Conservation (phyloP, 352 stramenopile genomes). For the Globisporangium parvum region DNA sequence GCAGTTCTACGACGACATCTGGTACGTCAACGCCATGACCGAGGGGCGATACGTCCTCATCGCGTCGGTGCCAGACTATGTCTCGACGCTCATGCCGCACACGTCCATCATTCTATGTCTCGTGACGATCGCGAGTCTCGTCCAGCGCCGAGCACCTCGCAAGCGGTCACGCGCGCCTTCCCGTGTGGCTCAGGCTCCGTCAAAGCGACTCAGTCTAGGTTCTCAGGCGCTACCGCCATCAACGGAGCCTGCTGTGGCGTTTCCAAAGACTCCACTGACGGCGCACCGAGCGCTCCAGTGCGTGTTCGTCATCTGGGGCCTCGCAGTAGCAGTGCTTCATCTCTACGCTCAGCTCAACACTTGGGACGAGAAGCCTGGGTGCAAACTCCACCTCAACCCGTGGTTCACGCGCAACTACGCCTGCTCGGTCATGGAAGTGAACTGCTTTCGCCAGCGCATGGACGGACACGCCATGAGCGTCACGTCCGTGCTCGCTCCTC, state of each 20-base stretch:
- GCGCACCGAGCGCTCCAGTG: not conserved
- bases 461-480: conserved; percentile 3
- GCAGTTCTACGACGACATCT: not conserved
- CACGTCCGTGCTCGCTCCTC: not conserved
- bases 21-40: conserved; percentile 4
- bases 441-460: conserved; percentile 10
- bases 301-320: not conserved
- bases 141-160: not conserved
- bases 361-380: not conserved
- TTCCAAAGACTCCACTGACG: too few species aligned
- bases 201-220: too few species aligned
- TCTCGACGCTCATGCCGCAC: conserved; percentile 25
- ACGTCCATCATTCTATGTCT: not conserved
- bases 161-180: too few species aligned
- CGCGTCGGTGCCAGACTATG: conserved; percentile 42
- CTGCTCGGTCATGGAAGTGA: conserved; percentile 10
- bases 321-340: not conserved
- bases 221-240: too few species aligned
- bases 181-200: not conserved
- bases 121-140: conserved; percentile 1
- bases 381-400: not conserved
- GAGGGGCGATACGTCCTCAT: conserved; percentile 13
- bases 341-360: not conserved
- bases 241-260: too few species aligned
- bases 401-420: conserved; percentile 3